Base-by-base conservation (phyloP, 306 rosid genomes). In the Cercis canadensis region DNA sequence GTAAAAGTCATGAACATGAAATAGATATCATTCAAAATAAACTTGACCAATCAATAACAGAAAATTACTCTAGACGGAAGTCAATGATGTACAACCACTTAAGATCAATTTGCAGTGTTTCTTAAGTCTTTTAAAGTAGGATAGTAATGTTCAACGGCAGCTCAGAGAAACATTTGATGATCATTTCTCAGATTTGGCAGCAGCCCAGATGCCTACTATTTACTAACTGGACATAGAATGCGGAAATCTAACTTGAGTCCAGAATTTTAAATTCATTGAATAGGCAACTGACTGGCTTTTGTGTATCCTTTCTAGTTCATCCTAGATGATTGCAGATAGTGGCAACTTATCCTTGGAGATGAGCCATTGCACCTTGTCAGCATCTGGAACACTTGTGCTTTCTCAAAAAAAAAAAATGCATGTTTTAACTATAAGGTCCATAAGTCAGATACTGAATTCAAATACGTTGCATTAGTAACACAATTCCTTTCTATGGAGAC, bases 391-490 rank as follows among this genome's bases (percentile, higher is more conserved):
- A 64, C 40, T 45, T 58, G 2, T 6, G 41, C 37, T 24, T 34
- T 65, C 45, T 44, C 45, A 49, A 36, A 53, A 37, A 50, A n/a
- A n/a, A n/a, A 46, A 47, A 5, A 60, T 49, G 6, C 56, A 44
- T 16, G 43, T 41, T 24, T 11, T 18, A 62, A 43, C 39, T 9
- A 52, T 46, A 15, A 6, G 40, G 24, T 39, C 49, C 41, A 21
- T 43, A 62, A 50, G 41, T 65, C 15, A 54, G 65, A 59, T 29
- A 62, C 55, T 29, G 62, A 76, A 61, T 52, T 58, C 63, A 75
- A 31, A 67, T 41, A 50, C 21, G 45, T 11, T 59, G 36, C 21
- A 11, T 57, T 21, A 60, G 67, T 24, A 52, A 56, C 58, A 50
- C 31, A 69, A 50, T 45, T 46, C 58, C 39, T 19, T 43, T 32